A percentile compares a stretch with the other conserved stretches of the same genome.
Conservation (phyloP, 2,329 filamentous ascomycete species). For the Colletotrichum cuscutae region DNA sequence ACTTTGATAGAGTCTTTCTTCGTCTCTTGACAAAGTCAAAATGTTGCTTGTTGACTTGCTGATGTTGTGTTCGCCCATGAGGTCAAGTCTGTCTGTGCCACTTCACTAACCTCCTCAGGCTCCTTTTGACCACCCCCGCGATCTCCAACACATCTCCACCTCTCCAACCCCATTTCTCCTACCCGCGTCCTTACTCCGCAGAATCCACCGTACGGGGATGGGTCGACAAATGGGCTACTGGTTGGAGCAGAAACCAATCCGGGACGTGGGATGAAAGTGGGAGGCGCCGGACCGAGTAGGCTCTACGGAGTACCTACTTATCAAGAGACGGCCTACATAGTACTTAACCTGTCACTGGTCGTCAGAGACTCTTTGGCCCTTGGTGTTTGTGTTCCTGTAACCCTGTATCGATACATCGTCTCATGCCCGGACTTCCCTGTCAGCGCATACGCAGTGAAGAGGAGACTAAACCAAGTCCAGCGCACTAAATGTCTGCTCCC, state of each 20-base stretch:
- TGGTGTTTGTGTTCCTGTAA: not conserved
- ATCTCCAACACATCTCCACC: conserved; percentile 28
- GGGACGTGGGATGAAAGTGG: not conserved
- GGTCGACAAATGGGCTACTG: not conserved
- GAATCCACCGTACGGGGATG: conserved; percentile 16
- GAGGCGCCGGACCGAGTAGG: not conserved
- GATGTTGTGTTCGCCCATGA: not conserved
- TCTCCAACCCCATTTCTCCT: not conserved
- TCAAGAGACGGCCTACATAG: not conserved
- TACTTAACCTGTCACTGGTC: not conserved
- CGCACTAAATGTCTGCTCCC: not conserved
- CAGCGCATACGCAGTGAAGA: not conserved
- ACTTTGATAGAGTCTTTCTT: not conserved
- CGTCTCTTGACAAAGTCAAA: not conserved
- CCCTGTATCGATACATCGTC: not conserved
- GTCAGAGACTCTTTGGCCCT: not conserved
- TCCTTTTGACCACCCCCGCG: conserved; percentile 19
- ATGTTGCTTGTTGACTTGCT: not conserved
- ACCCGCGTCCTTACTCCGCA: conserved; percentile 20
- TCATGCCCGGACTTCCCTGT: conserved; percentile 5
- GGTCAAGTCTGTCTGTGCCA: not conserved
- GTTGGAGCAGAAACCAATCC: not conserved
- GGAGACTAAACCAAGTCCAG: conserved; percentile 18
- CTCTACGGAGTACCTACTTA: not conserved
- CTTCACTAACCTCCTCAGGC: conserved; percentile 1